phyloP scores from a whole-genome alignment of 2,329 filamentous ascomycete species.

The Paracoccidioides brasiliensis region DNA sequence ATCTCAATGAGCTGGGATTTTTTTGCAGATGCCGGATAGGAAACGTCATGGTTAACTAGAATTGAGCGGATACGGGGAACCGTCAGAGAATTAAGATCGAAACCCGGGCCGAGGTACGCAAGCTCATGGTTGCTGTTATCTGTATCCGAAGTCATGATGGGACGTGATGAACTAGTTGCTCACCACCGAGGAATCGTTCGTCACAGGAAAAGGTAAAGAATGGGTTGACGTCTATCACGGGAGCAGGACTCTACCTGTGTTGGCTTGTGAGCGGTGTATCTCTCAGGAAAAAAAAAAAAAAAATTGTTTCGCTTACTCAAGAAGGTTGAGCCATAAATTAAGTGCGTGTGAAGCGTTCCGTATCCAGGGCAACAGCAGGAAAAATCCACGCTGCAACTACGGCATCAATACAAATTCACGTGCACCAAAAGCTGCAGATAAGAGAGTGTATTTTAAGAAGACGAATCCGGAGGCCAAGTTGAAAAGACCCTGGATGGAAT shows the following conservation, averaged over 20 bases:
- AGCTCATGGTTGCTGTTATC: slow-evolving; percentile 40
- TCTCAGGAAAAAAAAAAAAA: not conserved
- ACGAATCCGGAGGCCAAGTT: no score
- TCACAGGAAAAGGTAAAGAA: not conserved
- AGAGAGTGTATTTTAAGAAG: not conserved
- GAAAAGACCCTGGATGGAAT: not conserved
- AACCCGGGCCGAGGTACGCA: slow-evolving; percentile 75
- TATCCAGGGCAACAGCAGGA: slow-evolving; percentile 28
- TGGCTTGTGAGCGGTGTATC: not conserved
- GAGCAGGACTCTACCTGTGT: not conserved
- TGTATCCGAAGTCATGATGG: slow-evolving; percentile 18
- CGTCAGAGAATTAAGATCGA: slow-evolving; percentile 72
- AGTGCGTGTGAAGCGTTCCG: slow-evolving; percentile 6
- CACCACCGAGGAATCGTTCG: no score
- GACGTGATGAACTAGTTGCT: not conserved
- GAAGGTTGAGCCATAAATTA: not conserved
- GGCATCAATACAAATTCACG: not conserved
- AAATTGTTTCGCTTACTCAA: not conserved
- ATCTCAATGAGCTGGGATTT: slow-evolving; percentile 78
- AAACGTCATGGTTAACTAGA: slow-evolving; percentile 73
- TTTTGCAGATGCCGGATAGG: slow-evolving; percentile 80
- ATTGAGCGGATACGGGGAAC: slow-evolving; percentile 83
- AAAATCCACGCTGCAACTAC: not conserved
- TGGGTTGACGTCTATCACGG: no score
- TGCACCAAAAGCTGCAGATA: not conserved